Evolutionary conservation across 192 early-diverging fungal genomes (phyloP).

Genomic region (Coemansia sp.): DNA sequence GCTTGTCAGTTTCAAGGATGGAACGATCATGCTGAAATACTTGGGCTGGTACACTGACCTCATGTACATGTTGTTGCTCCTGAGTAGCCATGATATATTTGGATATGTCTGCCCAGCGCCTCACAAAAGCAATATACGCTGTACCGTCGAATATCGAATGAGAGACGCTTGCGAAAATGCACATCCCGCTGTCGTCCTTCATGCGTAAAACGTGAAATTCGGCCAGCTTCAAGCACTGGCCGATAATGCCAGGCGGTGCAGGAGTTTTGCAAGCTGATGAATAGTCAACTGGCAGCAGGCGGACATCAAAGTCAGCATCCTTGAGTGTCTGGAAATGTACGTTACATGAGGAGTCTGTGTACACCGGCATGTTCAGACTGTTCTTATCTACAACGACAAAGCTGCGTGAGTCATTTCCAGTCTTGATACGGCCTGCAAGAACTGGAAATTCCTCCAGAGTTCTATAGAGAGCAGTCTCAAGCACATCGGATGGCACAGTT

Average conservation of each 20-base stretch:
- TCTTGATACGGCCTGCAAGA: conserved; percentile 9
- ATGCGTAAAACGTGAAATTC: not conserved
- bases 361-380: conserved; percentile 33
- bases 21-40: not conserved
- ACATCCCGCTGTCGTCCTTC: not conserved
- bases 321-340: conserved; percentile 11
- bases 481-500: conserved; percentile 14
- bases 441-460: conserved; percentile 23
- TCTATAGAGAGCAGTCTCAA: conserved; percentile 14
- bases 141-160: not conserved
- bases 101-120: not conserved
- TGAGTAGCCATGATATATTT: not conserved
- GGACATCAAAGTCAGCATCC: conserved; percentile 8
- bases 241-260: not conserved
- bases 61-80: not conserved
- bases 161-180: not conserved
- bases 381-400: conserved; percentile 8
- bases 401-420: not conserved
- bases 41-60: not conserved
- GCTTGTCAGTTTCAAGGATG: not conserved
- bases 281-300: conserved; percentile 8
- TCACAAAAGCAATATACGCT: not conserved
- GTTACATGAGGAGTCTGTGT: conserved; percentile 11
- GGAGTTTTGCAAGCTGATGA: not conserved
- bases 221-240: not conserved